These are phyloP conservation scores for Cetraspora pellucida DNA, from an alignment of 192 early-diverging fungal species.

Conservation along the genomic window DNA sequence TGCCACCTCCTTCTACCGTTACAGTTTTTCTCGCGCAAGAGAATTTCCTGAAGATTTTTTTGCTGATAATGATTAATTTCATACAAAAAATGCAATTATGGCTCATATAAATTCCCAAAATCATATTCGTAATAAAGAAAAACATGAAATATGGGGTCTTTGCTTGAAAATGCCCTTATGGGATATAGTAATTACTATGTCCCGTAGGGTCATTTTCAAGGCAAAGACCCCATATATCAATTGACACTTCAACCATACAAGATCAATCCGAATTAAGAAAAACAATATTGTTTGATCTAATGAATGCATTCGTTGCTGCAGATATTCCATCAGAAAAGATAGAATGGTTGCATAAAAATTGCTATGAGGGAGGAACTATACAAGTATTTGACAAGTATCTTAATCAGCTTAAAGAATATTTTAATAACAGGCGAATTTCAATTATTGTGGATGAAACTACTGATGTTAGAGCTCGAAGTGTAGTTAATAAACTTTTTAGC, in stretches of 20 bases:
- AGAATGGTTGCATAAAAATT: neutral
- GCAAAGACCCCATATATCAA: too few relatives aligned
- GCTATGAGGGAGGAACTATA: neutral
- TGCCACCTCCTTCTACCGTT: neutral
- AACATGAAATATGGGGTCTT: too few relatives aligned
- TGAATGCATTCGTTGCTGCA: neutral
- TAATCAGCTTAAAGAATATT: conserved; percentile 7
- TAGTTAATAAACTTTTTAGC: conserved; percentile 11
- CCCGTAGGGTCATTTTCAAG: too few relatives aligned
- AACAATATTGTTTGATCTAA: neutral
- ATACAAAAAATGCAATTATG: conserved; percentile 7
- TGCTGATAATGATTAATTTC: neutral
- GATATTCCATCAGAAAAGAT: conserved; percentile 17
- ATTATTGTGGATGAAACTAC: conserved; percentile 13
- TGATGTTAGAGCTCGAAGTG: conserved; percentile 2
- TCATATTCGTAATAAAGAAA: conserved; percentile 2
- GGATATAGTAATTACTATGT: too few relatives aligned
- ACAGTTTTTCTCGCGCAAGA: neutral
- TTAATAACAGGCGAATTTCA: neutral
- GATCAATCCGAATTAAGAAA: neutral
- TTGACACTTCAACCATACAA: neutral
- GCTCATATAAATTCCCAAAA: neutral
- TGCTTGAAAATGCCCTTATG: too few relatives aligned
- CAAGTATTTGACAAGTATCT: conserved; percentile 1
- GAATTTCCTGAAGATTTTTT: conserved; percentile 8